Base-by-base conservation (phyloP, 1,139 yeast species). In the Chernovozyma sophiae-reginae region DNA sequence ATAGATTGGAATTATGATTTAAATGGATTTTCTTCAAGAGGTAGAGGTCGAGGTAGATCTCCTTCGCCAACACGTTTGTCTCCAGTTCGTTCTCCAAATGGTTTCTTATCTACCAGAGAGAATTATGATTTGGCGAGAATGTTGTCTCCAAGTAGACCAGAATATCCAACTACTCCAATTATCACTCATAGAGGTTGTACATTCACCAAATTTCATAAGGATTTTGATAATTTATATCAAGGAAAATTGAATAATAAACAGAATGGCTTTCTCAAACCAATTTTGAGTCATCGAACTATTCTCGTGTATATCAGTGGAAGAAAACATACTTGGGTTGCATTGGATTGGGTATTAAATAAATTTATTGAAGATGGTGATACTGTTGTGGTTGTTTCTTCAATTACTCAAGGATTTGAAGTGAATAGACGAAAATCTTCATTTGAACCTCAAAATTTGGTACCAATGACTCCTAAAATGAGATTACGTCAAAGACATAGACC, bases 241-340 rank as follows among this genome's bases (percentile, higher is more conserved):
- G 58, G 59, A 4, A 56, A 60, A 31, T 45, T 66, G 32, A 52
- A 60, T 23, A 55, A 59, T 17, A 45, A 45, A 44, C 50, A 51
- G 17, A 33, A 41, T 23, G 43, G 43, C 5, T 38, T 32, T 30
- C 33, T 49, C 19, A 43, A 43, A 23, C 70, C 86, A 17, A 60
- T 65, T 4, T 55, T 77, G 33, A 78, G 79, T 1, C 62, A 65
- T 29, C 61, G 90, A 49, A 72, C 73, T 2, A 67, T 83, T 7
- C 51, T 84, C 48, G 79, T 81, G 19, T 83, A 82, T 53, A 66
- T 84, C 5, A 72, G 80, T 43, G 95, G 87, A 1, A 64, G 90
- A 42, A 71, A 65, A 32, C 90, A 83, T 57, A 81, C 92, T 0
- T 84, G 94, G 92, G 86, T 81, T 3, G 81, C 87, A 0, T 59